A percentile compares a stretch with the other conserved stretches of the same genome.
Evolutionary conservation across 2,329 filamentous ascomycete genomes (phyloP).

Genomic region (Talaromyces islandicus): DNA sequence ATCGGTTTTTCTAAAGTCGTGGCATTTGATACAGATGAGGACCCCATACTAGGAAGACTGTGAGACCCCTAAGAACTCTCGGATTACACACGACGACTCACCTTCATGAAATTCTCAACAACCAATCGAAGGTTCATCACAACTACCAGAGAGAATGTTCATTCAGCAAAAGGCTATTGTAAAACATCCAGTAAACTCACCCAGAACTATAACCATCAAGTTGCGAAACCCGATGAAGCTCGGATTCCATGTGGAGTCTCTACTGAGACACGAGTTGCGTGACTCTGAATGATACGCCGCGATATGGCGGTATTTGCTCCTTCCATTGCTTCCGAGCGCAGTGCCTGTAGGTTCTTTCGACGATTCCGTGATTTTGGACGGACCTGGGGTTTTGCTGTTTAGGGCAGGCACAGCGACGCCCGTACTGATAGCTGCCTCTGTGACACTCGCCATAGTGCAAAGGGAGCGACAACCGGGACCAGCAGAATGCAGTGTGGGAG

Average conservation of each 20-base stretch:
- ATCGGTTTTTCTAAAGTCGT: constrained; percentile 78
- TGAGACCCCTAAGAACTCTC: not conserved
- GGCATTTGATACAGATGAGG: constrained; percentile 82
- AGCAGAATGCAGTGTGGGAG: not conserved
- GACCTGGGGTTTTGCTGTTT: constrained; percentile 6
- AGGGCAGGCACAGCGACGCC: constrained; percentile 20
- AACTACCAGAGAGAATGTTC: constrained; percentile 47
- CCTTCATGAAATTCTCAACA: constrained; percentile 96
- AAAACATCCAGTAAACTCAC: constrained; percentile 37
- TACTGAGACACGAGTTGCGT: constrained; percentile 75
- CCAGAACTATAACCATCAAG: constrained; percentile 86
- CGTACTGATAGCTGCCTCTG: constrained; percentile 21
- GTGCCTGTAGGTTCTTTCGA: constrained; percentile 1
- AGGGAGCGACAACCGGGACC: not conserved
- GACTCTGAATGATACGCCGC: constrained; percentile 72
- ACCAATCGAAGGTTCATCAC: constrained; percentile 90
- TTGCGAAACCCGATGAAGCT: constrained; percentile 94
- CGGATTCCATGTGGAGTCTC: constrained; percentile 67
- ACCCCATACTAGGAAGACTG: constrained; percentile 69
- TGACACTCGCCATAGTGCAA: constrained; percentile 26
- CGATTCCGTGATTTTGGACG: constrained; percentile 11
- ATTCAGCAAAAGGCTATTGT: constrained; percentile 9
- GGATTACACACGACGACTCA: constrained; percentile 26
- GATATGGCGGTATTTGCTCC: constrained; percentile 82
- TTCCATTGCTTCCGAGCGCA: constrained; percentile 22